Percentiles rank a stretch among this genome's conserved stretches.
Conservation (phyloP, 2,329 filamentous ascomycete genomes). For the Aspergillus carbonarius region DNA sequence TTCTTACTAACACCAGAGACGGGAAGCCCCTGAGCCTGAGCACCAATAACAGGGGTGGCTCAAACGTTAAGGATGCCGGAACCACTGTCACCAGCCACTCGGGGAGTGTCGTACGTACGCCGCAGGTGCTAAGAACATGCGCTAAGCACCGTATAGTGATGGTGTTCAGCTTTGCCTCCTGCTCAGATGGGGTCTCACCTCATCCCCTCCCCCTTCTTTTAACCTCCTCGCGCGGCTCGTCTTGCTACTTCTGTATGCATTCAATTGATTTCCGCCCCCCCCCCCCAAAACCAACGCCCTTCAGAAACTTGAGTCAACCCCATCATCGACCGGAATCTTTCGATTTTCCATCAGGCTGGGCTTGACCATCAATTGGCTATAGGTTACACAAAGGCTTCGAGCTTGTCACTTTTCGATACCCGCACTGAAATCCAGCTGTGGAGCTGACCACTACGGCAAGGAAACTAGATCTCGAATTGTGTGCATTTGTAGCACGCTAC, state of each 20-base stretch:
- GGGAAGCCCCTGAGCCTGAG: background rate
- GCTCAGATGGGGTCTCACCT: conserved; percentile 3
- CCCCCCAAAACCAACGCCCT: too few relatives aligned
- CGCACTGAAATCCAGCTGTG: conserved; percentile 12
- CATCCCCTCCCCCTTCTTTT: background rate
- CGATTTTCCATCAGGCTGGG: background rate
- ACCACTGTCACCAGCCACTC: conserved; percentile 1
- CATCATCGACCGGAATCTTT: background rate
- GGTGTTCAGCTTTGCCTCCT: background rate
- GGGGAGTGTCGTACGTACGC: background rate
- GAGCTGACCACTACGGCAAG: conserved; percentile 17
- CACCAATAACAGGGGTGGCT: background rate
- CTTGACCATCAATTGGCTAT: background rate
- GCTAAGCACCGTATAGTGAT: background rate
- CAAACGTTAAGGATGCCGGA: background rate
- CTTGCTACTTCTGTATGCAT: background rate
- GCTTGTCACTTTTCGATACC: background rate
- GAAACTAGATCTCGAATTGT: conserved; percentile 19
- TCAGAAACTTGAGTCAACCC: too few relatives aligned
- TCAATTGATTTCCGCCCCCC: background rate
- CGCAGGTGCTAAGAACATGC: background rate
- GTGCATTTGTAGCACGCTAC: conserved; percentile 16
- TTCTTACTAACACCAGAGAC: background rate
- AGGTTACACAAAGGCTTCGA: background rate
- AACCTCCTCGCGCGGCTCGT: background rate